Conservation (phyloP, 2,329 filamentous ascomycete genomes). For the Zelopaecilomyces penicillatus region DNA sequence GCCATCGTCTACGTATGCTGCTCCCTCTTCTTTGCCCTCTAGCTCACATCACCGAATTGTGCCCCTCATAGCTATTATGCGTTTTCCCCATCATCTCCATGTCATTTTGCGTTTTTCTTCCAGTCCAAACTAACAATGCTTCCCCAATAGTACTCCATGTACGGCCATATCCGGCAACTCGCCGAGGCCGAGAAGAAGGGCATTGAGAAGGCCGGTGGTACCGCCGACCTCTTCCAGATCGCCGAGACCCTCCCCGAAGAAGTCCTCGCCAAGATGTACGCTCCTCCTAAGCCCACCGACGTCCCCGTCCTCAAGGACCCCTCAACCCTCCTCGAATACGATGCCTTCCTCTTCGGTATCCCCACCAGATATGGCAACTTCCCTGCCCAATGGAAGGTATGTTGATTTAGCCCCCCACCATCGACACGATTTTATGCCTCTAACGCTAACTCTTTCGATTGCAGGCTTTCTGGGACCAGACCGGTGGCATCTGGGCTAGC, state of each 20-base stretch:
- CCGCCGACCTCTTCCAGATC: constrained; percentile 77
- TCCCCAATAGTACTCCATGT: constrained; percentile 72
- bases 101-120: not conserved
- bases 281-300: constrained; percentile 62
- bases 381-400: constrained; percentile 82
- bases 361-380: constrained; percentile 97
- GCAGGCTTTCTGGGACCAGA: constrained; percentile 75
- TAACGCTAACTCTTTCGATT: constrained; percentile 1
- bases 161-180: constrained; percentile 78
- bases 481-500: constrained; percentile 71
- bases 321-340: constrained; percentile 60
- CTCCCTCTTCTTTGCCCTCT: constrained; percentile 1
- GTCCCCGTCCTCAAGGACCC: constrained; percentile 56
- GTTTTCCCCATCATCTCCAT: not conserved
- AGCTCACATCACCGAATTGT: no score
- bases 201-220: constrained; percentile 78
- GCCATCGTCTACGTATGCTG: constrained; percentile 77
- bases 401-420: not conserved
- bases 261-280: constrained; percentile 84
- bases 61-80: not conserved
- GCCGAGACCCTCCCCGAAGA: constrained; percentile 79
- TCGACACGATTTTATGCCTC: not conserved
- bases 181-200: constrained; percentile 88
- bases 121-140: not conserved
- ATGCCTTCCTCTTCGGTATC: constrained; percentile 87